phyloP scores from a whole-genome alignment of 345 rosid species.

The Melastoma malabathricum region DNA sequence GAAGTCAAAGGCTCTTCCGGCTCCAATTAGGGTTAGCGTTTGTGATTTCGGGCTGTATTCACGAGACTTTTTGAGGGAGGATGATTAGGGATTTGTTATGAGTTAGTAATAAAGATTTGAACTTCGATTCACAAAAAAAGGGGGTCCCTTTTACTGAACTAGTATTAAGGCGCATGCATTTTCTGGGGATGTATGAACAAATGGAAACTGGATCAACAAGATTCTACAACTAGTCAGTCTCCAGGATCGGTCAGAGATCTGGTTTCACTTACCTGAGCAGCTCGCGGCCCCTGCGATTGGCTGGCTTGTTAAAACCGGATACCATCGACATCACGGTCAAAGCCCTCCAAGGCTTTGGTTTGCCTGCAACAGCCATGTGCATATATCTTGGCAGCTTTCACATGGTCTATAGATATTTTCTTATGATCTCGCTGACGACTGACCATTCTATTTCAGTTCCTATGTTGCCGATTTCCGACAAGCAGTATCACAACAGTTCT shows the following conservation, averaged over 20 bases:
- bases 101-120: no score
- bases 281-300: slow-evolving; percentile 46
- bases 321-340: slow-evolving; percentile 53
- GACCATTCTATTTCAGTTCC: slow-evolving; percentile 74
- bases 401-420: no score
- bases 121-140: no score
- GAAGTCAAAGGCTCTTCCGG: slow-evolving; percentile 22
- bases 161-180: no score
- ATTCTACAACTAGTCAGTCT: not conserved
- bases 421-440: slow-evolving; percentile 2
- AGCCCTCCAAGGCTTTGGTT: slow-evolving; percentile 43
- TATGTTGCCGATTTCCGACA: slow-evolving; percentile 63
- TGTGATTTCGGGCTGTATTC: not conserved
- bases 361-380: slow-evolving; percentile 33
- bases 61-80: no score
- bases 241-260: not conserved
- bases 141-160: no score
- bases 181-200: no score
- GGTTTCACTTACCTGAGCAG: slow-evolving; percentile 57
- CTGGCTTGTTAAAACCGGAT: slow-evolving; percentile 53
- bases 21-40: not conserved
- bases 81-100: no score
- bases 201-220: no score
- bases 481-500: slow-evolving; percentile 23
- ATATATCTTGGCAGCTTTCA: no score